Percentiles rank a stretch among this genome's conserved stretches.
phyloP scores from a whole-genome alignment of 108 stramenopile species.

The Cyclostephanos invisitatus region DNA sequence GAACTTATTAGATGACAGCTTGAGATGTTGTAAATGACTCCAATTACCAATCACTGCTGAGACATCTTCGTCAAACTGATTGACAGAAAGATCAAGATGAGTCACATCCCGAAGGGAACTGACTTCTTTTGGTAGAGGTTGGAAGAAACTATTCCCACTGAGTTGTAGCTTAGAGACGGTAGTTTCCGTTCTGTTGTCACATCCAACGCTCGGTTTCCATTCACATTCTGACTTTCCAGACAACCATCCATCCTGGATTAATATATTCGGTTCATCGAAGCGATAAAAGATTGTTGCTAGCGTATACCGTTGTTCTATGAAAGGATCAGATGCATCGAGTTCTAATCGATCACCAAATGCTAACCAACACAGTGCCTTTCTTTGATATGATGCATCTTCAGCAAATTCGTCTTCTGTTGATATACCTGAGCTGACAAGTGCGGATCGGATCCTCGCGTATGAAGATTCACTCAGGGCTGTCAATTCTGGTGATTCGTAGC shows the following conservation, averaged over 20 bases:
- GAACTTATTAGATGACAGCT: slow-evolving; percentile 21
- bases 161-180: slow-evolving; percentile 22
- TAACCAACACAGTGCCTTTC: slow-evolving; percentile 47
- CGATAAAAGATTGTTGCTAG: slow-evolving; percentile 38
- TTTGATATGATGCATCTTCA: slow-evolving; percentile 31
- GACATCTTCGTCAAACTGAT: slow-evolving; percentile 24
- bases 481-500: slow-evolving; percentile 19
- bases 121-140: slow-evolving; percentile 38
- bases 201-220: slow-evolving; percentile 34
- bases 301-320: slow-evolving; percentile 34
- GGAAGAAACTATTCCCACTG: slow-evolving; percentile 15
- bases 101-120: slow-evolving; percentile 12
- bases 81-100: slow-evolving; percentile 24
- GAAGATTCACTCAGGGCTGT: slow-evolving; percentile 1
- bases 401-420: slow-evolving; percentile 30
- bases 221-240: slow-evolving; percentile 36
- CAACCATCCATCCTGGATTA: slow-evolving; percentile 32
- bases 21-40: slow-evolving; percentile 23
- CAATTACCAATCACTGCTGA: slow-evolving; percentile 11
- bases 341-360: slow-evolving; percentile 35
- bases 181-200: slow-evolving; percentile 36
- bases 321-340: slow-evolving; percentile 25
- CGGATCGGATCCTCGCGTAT: slow-evolving; percentile 28
- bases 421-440: slow-evolving; percentile 29
- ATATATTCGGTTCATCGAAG: slow-evolving; percentile 23